Evolutionary conservation across 2,329 filamentous ascomycete genomes (phyloP).

Genomic region (Fusarium miscanthi): DNA sequence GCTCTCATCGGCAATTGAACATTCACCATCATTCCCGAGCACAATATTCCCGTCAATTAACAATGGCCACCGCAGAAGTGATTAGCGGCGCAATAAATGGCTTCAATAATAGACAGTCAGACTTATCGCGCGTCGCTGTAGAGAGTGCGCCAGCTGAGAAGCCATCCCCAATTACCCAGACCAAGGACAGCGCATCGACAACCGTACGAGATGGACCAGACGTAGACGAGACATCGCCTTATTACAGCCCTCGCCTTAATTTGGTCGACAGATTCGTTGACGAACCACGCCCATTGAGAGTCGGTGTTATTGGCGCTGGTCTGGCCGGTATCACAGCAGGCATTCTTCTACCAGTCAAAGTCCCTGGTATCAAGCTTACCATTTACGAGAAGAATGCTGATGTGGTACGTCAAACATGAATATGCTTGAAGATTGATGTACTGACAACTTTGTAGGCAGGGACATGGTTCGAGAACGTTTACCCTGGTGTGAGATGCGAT

Average conservation of each 20-base stretch:
- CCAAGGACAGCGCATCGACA: neutral
- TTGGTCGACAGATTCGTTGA: constrained; percentile 51
- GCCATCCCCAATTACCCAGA: constrained; percentile 1
- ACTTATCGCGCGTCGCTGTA: neutral
- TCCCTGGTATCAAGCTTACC: constrained; percentile 72
- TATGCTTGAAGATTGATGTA: fast-evolving
- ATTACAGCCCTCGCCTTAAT: constrained; percentile 33
- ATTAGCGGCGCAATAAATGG: constrained; percentile 15
- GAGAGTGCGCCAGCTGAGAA: constrained; percentile 9
- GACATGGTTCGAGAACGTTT: constrained; percentile 67
- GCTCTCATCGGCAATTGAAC: neutral
- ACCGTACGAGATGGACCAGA: constrained; percentile 23
- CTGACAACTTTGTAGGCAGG: constrained; percentile 53
- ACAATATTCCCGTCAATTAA: neutral
- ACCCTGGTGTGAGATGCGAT: constrained; percentile 75
- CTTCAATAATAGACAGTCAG: constrained; percentile 3
- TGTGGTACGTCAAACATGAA: constrained; percentile 61
- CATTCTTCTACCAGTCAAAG: constrained; percentile 73
- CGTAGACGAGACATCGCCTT: constrained; percentile 33
- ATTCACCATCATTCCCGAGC: neutral
- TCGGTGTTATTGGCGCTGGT: constrained; percentile 53
- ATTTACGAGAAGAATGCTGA: constrained; percentile 77
- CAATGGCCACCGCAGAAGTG: constrained; percentile 20
- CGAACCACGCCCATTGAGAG: constrained; percentile 49
- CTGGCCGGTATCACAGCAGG: constrained; percentile 63